Conservation (phyloP, 352 stramenopile species). For the Globisporangium cystogenes region DNA sequence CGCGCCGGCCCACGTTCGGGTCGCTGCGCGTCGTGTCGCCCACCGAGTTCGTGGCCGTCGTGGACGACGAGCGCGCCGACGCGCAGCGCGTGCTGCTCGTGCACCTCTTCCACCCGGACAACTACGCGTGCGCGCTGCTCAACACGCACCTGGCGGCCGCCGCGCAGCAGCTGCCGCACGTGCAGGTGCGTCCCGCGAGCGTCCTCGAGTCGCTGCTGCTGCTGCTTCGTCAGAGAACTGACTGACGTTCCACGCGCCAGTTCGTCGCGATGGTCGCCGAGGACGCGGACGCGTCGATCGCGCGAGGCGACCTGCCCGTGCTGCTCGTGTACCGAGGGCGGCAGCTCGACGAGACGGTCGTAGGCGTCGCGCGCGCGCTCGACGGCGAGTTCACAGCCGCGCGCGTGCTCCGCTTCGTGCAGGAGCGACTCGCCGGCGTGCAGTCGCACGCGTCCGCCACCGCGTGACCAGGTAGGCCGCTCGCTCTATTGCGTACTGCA, state of each 20-base stretch:
- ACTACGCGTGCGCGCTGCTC: constrained; percentile 63
- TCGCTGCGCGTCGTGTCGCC: constrained; percentile 53
- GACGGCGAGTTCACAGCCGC: constrained; percentile 62
- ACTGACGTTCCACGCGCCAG: constrained; percentile 13
- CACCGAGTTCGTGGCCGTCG: constrained; percentile 48
- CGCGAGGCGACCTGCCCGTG: constrained; percentile 56
- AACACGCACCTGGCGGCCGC: constrained; percentile 61
- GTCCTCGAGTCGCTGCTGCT: not conserved
- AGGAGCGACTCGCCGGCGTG: constrained; percentile 19
- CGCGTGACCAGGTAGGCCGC: not conserved
- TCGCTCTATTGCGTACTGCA: constrained; percentile 6
- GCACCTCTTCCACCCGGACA: constrained; percentile 67
- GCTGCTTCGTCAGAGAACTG: not conserved
- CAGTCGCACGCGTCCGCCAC: too few relatives aligned
- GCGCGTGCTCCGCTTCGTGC: constrained; percentile 31
- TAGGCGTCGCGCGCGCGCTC: constrained; percentile 49
- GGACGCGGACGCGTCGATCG: constrained; percentile 65
- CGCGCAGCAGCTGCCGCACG: constrained; percentile 41
- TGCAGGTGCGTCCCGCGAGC: constrained; percentile 34
- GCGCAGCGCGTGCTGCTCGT: constrained; percentile 30
- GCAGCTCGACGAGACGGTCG: constrained; percentile 48
- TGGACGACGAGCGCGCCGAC: constrained; percentile 15
- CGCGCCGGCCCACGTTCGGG: constrained; percentile 24
- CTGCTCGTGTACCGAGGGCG: constrained; percentile 57
- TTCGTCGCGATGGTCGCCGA: constrained; percentile 57